These are phyloP conservation scores for Yamadazyma dendronema DNA, from an alignment of 1,139 yeast genomes.

Conservation along the genomic window DNA sequence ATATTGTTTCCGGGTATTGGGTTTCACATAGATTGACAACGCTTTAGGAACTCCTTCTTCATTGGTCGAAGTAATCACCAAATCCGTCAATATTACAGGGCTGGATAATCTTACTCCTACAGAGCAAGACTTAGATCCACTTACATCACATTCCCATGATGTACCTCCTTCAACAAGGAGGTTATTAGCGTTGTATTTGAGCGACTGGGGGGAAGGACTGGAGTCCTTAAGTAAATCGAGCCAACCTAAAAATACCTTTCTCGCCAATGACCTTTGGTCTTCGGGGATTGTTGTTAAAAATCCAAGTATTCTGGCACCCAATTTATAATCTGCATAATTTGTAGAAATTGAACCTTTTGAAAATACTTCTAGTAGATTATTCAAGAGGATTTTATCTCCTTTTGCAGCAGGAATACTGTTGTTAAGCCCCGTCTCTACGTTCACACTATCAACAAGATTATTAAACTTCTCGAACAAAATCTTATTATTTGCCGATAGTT, in stretches of 20 bases:
- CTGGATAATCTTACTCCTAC: slow-evolving; percentile 36
- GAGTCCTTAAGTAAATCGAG: slow-evolving; percentile 31
- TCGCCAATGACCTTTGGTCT: slow-evolving; percentile 16
- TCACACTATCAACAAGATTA: slow-evolving; percentile 25
- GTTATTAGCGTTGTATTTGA: slow-evolving; percentile 42
- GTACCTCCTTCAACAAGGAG: slow-evolving; percentile 34
- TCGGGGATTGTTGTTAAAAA: slow-evolving; percentile 30
- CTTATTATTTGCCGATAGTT: slow-evolving; percentile 25
- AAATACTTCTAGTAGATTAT: slow-evolving; percentile 32
- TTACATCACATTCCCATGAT: slow-evolving; percentile 33
- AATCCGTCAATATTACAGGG: slow-evolving; percentile 36
- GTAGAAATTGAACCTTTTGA: slow-evolving; percentile 37
- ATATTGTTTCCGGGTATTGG: slow-evolving; percentile 17
- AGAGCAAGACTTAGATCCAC: slow-evolving; percentile 20
- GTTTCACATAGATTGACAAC: slow-evolving; percentile 32
- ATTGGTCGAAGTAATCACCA: slow-evolving; percentile 24
- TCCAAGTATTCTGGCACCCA: slow-evolving; percentile 43
- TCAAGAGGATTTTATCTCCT: slow-evolving; percentile 19
- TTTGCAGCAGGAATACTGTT: slow-evolving; percentile 3
- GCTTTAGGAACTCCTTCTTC: slow-evolving; percentile 11
- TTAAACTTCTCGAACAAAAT: slow-evolving; percentile 26
- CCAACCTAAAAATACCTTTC: slow-evolving; percentile 41
- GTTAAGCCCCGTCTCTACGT: slow-evolving; percentile 10
- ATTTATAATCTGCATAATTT: slow-evolving; percentile 42
- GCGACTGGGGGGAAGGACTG: slow-evolving; percentile 21